Evolutionary conservation across 106 monocot genomes (phyloP).

Genomic region (Allium cepa): DNA sequence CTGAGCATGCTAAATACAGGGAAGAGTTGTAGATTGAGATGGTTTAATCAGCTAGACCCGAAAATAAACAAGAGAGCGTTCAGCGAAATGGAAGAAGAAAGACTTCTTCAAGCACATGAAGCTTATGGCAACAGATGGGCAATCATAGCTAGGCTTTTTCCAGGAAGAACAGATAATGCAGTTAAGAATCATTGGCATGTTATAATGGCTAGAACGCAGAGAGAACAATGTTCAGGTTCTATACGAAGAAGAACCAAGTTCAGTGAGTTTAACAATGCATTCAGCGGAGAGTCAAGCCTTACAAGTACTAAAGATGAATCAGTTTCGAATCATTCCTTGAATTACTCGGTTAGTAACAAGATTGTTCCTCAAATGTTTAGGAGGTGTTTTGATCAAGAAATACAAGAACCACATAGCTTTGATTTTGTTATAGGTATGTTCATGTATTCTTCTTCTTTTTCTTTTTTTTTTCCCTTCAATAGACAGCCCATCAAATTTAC

Average conservation of each 20-base stretch:
- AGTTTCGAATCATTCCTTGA: no score
- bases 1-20: slow-evolving; percentile 15
- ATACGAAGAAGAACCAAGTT: not conserved
- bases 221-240: slow-evolving; percentile 5
- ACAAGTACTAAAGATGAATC: slow-evolving; percentile 8
- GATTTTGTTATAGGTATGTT: no score
- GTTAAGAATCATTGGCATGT: slow-evolving; percentile 76
- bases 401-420: no score
- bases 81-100: slow-evolving; percentile 45
- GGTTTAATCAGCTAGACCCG: slow-evolving; percentile 64
- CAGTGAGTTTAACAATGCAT: not conserved
- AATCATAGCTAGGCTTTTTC: slow-evolving; percentile 39
- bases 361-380: no score
- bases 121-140: slow-evolving; percentile 52
- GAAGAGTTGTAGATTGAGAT: slow-evolving; percentile 63
- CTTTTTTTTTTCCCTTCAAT: no score
- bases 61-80: slow-evolving; percentile 49
- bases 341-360: no score
- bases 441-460: no score
- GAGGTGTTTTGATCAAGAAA: no score
- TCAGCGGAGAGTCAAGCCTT: slow-evolving; percentile 12
- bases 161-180: slow-evolving; percentile 53
- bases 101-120: slow-evolving; percentile 24
- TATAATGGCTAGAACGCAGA: slow-evolving; percentile 29
- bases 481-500: no score